These are phyloP conservation scores for Aspergillus novofumigatus DNA, from an alignment of 2,329 filamentous ascomycete genomes.

Conservation along the genomic window DNA sequence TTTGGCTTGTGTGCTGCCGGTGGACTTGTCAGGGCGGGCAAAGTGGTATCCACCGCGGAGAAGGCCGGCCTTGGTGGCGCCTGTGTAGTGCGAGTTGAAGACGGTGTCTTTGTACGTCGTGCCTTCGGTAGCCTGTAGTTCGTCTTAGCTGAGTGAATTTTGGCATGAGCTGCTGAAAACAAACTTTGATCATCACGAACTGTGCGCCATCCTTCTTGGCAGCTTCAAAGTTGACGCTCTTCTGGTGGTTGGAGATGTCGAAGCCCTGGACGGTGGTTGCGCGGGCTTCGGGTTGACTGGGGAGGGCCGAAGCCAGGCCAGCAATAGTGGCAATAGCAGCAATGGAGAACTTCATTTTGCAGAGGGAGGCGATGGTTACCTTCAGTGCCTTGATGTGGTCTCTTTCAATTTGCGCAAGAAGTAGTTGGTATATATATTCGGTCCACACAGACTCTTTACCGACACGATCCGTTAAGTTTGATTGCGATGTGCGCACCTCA, in stretches of 20 bases:
- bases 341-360: constrained; percentile 6
- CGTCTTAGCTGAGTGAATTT: neutral
- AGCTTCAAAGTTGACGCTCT: constrained; percentile 6
- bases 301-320: constrained; percentile 1
- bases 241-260: constrained; percentile 12
- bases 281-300: neutral
- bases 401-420: neutral
- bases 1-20: constrained; percentile 46
- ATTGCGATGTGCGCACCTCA: neutral
- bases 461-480: neutral
- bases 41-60: constrained; percentile 57
- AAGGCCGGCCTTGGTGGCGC: constrained; percentile 49
- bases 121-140: constrained; percentile 48
- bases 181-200: constrained; percentile 10
- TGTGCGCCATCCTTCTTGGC: constrained; percentile 9
- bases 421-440: neutral
- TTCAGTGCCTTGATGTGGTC: neutral
- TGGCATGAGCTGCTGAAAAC: neutral
- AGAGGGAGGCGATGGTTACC: neutral
- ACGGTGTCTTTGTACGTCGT: constrained; percentile 41
- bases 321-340: neutral
- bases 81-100: constrained; percentile 49
- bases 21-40: constrained; percentile 44
- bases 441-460: neutral
- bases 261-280: constrained; percentile 8